phyloP scores from a whole-genome alignment of 78 protist species.

The Anaeramoeba flamelloides region DNA sequence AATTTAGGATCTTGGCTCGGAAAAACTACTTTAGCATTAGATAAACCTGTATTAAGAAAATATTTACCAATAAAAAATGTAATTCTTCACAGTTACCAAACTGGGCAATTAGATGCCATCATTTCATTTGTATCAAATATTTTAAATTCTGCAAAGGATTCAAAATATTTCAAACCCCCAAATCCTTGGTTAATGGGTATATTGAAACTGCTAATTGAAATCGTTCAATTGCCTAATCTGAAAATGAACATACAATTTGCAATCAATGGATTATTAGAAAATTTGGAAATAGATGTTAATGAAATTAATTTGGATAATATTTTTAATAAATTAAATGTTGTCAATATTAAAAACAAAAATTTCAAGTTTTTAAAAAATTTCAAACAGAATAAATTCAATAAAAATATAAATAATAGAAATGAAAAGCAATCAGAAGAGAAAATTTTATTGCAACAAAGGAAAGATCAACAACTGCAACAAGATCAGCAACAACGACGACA shows the following conservation, averaged over 20 bases:
- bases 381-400: no score
- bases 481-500: no score
- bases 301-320: no score
- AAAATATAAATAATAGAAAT: no score
- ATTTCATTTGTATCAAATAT: slow-evolving; percentile 83
- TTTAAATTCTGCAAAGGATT: slow-evolving; percentile 29
- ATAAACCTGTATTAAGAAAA: slow-evolving; percentile 71
- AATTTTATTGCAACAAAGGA: no score
- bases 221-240: slow-evolving; percentile 47
- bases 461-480: no score
- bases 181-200: slow-evolving; percentile 41
- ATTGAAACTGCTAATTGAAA: slow-evolving; percentile 59
- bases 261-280: no score
- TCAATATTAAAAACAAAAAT: no score
- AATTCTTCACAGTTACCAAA: slow-evolving; percentile 53
- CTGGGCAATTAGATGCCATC: slow-evolving; percentile 49
- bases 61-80: slow-evolving; percentile 70
- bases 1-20: slow-evolving; percentile 93
- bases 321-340: no score
- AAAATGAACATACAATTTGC: slow-evolving; percentile 77
- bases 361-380: no score
- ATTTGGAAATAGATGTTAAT: no score
- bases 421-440: no score
- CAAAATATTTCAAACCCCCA: background rate
- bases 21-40: slow-evolving; percentile 58